phyloP scores from a whole-genome alignment of 2,329 filamentous ascomycete genomes.

The Spiromastix sp. region DNA sequence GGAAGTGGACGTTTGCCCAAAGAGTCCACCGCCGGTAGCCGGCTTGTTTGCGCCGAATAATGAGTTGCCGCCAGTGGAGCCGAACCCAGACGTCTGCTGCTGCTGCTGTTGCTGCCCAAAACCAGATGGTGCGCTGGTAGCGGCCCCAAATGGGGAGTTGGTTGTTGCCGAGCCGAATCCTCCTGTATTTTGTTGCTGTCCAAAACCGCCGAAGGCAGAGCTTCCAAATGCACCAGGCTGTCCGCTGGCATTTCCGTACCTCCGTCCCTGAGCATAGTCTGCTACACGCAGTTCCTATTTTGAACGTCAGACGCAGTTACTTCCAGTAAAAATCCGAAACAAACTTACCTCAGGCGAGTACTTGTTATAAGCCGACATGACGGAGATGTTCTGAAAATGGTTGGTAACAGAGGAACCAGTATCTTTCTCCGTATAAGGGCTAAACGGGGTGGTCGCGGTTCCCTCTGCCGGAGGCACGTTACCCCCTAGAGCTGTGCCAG shows the following conservation, averaged over 20 bases:
- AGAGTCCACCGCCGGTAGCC: slow-evolving; percentile 26
- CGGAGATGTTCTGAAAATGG: slow-evolving; percentile 39
- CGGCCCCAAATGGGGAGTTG: slow-evolving; percentile 30
- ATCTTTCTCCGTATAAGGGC: slow-evolving; percentile 37
- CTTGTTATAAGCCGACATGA: slow-evolving; percentile 52
- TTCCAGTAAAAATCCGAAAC: slow-evolving; percentile 3
- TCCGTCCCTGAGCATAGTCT: slow-evolving; percentile 81
- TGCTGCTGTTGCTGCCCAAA: slow-evolving; percentile 36
- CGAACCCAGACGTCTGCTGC: slow-evolving; percentile 27
- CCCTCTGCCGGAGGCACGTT: slow-evolving; percentile 33
- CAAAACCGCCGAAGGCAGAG: slow-evolving; percentile 43
- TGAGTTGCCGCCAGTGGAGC: slow-evolving; percentile 23
- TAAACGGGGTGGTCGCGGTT: slow-evolving; percentile 37
- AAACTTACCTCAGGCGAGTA: slow-evolving; percentile 63
- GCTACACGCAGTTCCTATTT: slow-evolving; percentile 60
- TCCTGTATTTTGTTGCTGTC: slow-evolving; percentile 26
- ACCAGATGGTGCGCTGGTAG: slow-evolving; percentile 26
- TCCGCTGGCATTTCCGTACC: slow-evolving; percentile 71
- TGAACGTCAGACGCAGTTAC: too few species aligned
- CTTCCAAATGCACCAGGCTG: slow-evolving; percentile 74
- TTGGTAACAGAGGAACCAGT: slow-evolving; percentile 27
- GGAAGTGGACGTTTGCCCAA: slow-evolving; percentile 23
- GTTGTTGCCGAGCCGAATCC: slow-evolving; percentile 34
- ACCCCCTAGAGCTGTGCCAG: slow-evolving; percentile 33
- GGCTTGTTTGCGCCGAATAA: slow-evolving; percentile 37